Conservation (phyloP, 768 basidiomycete species). For the Paxillus rubicundulus region DNA sequence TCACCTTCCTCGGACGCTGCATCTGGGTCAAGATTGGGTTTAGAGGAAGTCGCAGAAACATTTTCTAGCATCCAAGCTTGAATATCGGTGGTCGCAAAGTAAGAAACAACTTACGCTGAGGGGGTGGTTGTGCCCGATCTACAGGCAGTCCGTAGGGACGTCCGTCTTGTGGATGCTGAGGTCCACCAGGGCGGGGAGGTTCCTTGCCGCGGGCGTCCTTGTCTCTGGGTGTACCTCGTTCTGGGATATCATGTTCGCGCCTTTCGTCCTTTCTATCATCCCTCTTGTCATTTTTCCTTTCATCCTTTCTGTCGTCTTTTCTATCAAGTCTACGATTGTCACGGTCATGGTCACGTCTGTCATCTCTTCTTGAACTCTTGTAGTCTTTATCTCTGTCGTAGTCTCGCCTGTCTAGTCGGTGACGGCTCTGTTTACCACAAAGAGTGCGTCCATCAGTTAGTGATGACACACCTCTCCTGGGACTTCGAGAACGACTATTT, state of each 20-base stretch:
- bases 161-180: slow-evolving; percentile 17
- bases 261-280: slow-evolving; percentile 37
- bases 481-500: slow-evolving; percentile 40
- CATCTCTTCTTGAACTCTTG: slow-evolving; percentile 32
- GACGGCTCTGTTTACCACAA: background rate
- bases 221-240: slow-evolving; percentile 32
- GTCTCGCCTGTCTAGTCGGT: slow-evolving; percentile 34
- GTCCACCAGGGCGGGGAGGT: slow-evolving; percentile 21
- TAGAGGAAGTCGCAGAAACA: slow-evolving; percentile 13
- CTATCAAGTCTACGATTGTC: slow-evolving; percentile 31
- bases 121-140: slow-evolving; percentile 10
- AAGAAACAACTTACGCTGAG: slow-evolving; percentile 13
- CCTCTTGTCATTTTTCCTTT: slow-evolving; percentile 32
- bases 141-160: slow-evolving; percentile 12
- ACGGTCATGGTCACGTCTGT: slow-evolving; percentile 31
- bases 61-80: slow-evolving; percentile 5
- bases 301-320: slow-evolving; percentile 31
- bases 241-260: slow-evolving; percentile 39
- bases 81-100: background rate
- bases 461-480: slow-evolving; percentile 29
- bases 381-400: slow-evolving; percentile 39
- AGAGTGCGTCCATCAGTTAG: background rate
- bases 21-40: slow-evolving; percentile 42
- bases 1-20: slow-evolving; percentile 47
- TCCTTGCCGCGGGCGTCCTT: slow-evolving; percentile 27